Base-by-base conservation (phyloP, 176 grass and related monocot genomes). In the Chrysopogon serrulatus region DNA sequence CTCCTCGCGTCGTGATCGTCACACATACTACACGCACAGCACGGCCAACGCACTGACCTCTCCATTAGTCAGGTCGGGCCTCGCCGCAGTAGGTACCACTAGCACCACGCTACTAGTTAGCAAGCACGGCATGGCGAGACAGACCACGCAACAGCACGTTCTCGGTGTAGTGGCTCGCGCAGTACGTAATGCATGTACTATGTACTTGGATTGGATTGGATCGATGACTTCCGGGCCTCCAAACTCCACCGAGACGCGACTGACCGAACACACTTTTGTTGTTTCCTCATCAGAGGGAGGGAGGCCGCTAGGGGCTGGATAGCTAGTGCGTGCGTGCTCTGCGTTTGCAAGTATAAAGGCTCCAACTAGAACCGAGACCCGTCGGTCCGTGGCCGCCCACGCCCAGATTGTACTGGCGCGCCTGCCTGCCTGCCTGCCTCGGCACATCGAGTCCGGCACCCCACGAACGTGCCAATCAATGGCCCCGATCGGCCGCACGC, bases 391-490 rank as follows among this genome's bases (percentile, higher is more conserved):
- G 48, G 18, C 77, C 34, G 17, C 43, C n/a, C n/a, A n/a, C n/a
- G n/a, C n/a, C 65, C 36, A 45, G 42, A 37, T 76, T 67, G 85
- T 74, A 78, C 69, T 11, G 5, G 60, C 69, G 19, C 65, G 65
- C 67, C 68, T 44, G n/a, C n/a, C n/a, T n/a, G n/a, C n/a, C n/a
- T n/a, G n/a, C n/a, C n/a, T n/a, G 60, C 27, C 66, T 5, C 23
- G 76, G 68, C 60, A 34, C 88, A 82, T 83, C 21, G 37, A 16
- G 59, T 65, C 59, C 35, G n/a, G 53, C 78, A 34, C 31, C 78
- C 62, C 83, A 86, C 83, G 54, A 71, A 71, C 83, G 69, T 40
- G 65, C 27, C 83, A 37, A 90, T 86, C 79, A 83, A 82, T 86
- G 47, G 60, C 24, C 56, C n/a, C 15, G 24, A 30, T 26, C 56